Percentiles rank a stretch among this genome's conserved stretches.
phyloP scores from a whole-genome alignment of 1,139 yeast genomes.

The Ashbya aceris region DNA sequence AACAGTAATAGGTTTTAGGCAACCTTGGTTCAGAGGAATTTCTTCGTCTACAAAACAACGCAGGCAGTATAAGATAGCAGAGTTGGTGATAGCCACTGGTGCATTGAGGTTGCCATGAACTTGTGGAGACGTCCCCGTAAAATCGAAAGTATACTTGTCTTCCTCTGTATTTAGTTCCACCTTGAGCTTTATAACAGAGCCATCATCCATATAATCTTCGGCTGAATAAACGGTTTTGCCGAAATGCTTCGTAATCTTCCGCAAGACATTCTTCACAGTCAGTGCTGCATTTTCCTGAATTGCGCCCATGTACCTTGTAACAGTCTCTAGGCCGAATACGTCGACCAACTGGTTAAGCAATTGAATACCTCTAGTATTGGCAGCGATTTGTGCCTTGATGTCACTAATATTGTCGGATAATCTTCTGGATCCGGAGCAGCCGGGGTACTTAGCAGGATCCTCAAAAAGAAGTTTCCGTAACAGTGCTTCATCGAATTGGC shows the following conservation, averaged over 20 bases:
- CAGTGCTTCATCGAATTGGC: conserved; percentile 36
- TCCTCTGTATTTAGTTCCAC: conserved; percentile 35
- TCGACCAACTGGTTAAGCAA: conserved; percentile 32
- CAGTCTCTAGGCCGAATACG: conserved; percentile 33
- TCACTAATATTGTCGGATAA: conserved; percentile 41
- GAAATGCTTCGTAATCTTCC: conserved; percentile 25
- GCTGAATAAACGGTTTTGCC: conserved; percentile 25
- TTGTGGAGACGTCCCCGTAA: conserved; percentile 47
- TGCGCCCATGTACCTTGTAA: conserved; percentile 38
- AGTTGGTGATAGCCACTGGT: conserved; percentile 64
- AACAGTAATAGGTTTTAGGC: conserved; percentile 60
- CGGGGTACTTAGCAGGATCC: conserved; percentile 37
- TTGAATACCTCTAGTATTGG: conserved; percentile 40
- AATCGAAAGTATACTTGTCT: conserved; percentile 36
- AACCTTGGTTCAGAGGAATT: conserved; percentile 80
- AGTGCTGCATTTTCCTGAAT: conserved; percentile 38
- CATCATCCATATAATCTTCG: conserved; percentile 41
- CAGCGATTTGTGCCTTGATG: conserved; percentile 41
- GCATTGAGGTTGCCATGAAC: conserved; percentile 56
- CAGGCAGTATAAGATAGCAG: conserved; percentile 73
- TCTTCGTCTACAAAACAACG: conserved; percentile 67
- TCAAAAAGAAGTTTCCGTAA: conserved; percentile 32
- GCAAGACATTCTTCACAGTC: conserved; percentile 33
- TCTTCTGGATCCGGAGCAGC: conserved; percentile 41
- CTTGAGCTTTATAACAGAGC: conserved; percentile 34